Conservation (phyloP, 2,329 filamentous ascomycete genomes). For the Didymellaceae sp. region DNA sequence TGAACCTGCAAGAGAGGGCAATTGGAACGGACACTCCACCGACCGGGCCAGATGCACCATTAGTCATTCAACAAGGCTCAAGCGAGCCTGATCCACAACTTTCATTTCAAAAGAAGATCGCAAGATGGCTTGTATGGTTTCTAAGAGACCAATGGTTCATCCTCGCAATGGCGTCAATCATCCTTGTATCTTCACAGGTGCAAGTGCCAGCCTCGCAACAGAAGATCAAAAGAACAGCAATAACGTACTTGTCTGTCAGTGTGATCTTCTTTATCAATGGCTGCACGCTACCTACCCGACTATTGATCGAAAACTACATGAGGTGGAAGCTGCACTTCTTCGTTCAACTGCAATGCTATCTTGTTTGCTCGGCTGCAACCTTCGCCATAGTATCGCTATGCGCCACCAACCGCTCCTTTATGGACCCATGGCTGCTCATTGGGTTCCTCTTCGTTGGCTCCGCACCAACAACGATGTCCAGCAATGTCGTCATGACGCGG, state of each 20-base stretch:
- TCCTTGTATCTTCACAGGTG: conserved; percentile 61
- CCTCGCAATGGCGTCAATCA: conserved; percentile 63
- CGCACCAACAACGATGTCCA: conserved; percentile 74
- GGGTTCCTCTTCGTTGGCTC: conserved; percentile 72
- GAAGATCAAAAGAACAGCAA: conserved; percentile 55
- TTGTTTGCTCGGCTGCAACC: conserved; percentile 69
- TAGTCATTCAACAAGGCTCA: neutral
- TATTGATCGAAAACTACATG: conserved; percentile 65
- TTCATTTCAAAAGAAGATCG: conserved; percentile 13
- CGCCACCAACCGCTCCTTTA: conserved; percentile 56
- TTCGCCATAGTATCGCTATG: conserved; percentile 62
- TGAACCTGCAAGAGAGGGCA: conserved; percentile 1
- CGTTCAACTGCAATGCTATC: conserved; percentile 71
- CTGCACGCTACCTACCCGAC: conserved; percentile 68
- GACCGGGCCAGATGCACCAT: neutral
- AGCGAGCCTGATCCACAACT: neutral
- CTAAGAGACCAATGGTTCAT: conserved; percentile 69
- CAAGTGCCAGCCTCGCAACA: conserved; percentile 63
- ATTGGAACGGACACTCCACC: neutral
- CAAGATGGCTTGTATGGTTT: conserved; percentile 42
- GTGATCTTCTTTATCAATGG: conserved; percentile 76
- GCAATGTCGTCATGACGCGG: conserved; percentile 76
- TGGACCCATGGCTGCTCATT: conserved; percentile 69
- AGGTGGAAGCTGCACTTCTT: conserved; percentile 73
- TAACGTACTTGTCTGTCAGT: conserved; percentile 72